These are phyloP conservation scores for Fusarium sp. DNA, from an alignment of 2,329 filamentous ascomycete species.

Conservation along the genomic window DNA sequence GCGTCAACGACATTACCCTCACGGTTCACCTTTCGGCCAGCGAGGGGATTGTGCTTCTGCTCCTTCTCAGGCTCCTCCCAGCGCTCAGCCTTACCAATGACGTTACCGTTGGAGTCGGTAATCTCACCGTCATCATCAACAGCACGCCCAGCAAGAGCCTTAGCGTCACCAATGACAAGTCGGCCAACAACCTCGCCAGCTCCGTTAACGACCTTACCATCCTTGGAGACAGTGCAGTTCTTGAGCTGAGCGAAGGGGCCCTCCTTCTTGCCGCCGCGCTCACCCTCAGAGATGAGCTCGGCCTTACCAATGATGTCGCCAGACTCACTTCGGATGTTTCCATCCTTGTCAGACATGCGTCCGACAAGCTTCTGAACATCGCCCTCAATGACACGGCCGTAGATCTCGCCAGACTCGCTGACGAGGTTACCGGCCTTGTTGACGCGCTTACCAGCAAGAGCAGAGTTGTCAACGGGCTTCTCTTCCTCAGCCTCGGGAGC, in stretches of 20 bases:
- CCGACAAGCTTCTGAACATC: slow-evolving; percentile 72
- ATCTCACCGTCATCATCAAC: slow-evolving; percentile 89
- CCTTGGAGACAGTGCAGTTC: slow-evolving; percentile 74
- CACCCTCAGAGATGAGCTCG: slow-evolving; percentile 75
- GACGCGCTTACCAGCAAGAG: slow-evolving; percentile 75
- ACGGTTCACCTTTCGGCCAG: slow-evolving; percentile 67
- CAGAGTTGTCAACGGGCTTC: slow-evolving; percentile 69
- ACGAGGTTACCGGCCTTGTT: slow-evolving; percentile 76
- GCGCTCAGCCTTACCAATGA: slow-evolving; percentile 68
- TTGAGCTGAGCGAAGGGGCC: slow-evolving; percentile 76
- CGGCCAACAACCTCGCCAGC: slow-evolving; percentile 79
- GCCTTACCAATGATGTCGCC: slow-evolving; percentile 76
- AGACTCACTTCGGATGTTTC: slow-evolving; percentile 78
- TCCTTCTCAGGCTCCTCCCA: slow-evolving; percentile 68
- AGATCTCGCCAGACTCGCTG: slow-evolving; percentile 65
- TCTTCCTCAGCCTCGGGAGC: slow-evolving; percentile 60
- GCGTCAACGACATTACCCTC: slow-evolving; percentile 70
- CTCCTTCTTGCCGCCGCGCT: slow-evolving; percentile 71
- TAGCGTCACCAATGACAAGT: slow-evolving; percentile 76
- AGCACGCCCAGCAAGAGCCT: slow-evolving; percentile 76
- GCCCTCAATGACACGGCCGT: slow-evolving; percentile 75
- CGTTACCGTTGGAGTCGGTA: slow-evolving; percentile 77
- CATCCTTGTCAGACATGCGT: slow-evolving; percentile 77
- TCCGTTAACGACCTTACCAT: slow-evolving; percentile 74
- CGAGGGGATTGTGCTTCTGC: slow-evolving; percentile 63